Evolutionary conservation across 306 rosid species (phyloP).

Genomic region (Rosa lucieae): DNA sequence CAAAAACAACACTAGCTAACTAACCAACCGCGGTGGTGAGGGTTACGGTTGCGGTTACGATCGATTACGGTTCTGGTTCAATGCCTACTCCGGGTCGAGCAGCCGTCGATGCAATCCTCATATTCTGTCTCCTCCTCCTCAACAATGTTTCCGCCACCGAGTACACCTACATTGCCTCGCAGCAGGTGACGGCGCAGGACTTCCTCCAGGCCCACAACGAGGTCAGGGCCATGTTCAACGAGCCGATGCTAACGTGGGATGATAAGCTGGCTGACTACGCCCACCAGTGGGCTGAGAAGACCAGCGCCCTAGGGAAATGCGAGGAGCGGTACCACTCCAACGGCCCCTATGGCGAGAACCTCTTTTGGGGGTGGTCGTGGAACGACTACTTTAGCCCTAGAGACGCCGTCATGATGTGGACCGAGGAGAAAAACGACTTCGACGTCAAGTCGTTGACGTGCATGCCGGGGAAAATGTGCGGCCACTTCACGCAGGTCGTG

Average conservation of each 20-base stretch:
- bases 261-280: slow-evolving; percentile 40
- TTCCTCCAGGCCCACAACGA: slow-evolving; percentile 46
- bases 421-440: slow-evolving; percentile 26
- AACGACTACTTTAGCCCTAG: slow-evolving; percentile 32
- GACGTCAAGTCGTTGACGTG: slow-evolving; percentile 30
- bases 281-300: slow-evolving; percentile 23
- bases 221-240: slow-evolving; percentile 25
- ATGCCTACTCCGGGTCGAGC: neutral
- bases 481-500: slow-evolving; percentile 70
- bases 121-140: neutral
- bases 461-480: slow-evolving; percentile 28
- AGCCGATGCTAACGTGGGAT: slow-evolving; percentile 40
- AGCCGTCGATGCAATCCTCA: neutral
- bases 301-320: neutral
- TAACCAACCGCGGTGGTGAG: neutral
- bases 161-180: neutral
- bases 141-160: neutral
- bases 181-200: no score
- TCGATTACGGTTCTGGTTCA: neutral
- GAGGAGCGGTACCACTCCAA: slow-evolving; percentile 7
- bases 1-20: no score
- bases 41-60: neutral
- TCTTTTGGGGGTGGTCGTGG: slow-evolving; percentile 48
- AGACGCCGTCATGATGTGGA: slow-evolving; percentile 50
- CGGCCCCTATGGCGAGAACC: slow-evolving; percentile 51